Evolutionary conservation across 495 filamentous ascomycete species (phyloP), one percentile per base, ranked within the genome.

Genomic region (Pyrenopolyporus hunteri): DNA sequence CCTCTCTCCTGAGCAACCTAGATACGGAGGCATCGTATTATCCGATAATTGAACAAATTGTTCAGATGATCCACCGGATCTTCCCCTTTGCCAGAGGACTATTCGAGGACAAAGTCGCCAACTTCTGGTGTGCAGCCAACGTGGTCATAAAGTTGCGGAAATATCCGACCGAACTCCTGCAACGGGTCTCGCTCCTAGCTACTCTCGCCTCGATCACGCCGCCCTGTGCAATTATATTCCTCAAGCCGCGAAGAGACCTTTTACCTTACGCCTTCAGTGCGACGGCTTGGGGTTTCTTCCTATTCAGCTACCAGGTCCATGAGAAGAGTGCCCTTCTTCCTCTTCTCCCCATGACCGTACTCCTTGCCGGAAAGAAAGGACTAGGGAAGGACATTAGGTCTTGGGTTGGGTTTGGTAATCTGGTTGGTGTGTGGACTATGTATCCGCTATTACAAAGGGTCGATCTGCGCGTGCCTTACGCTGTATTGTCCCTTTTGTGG

Each of bases 81-180:
- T 96, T 98, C 67, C 94, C 94, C 5, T 98, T 98, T 66, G 85
- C 92, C 9, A 86, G 94, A 22, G 94, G 94, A 14, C 79, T 98
- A 22, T 98, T 97, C 69, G 94, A 98, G 77, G 94, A 98, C 77
- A 98, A 98, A 73, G 94, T 98, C 26, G 94, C 94, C 59, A 98
- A 98, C 66, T 85, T 96, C 66, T 98, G 94, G 94, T 98, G 94
- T 71, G 87, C 91, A 10, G 77, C 92, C 45, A 93, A 98, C 73
- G 86, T 93, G 0, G 78, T 93, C 42, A 80, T 96, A 76, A 98
- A 98, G 75, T 83, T 97, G 32, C 82, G 87, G 54, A 76, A 85
- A 35, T 90, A 88, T 40, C 84, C 87, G 6, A 58, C 82, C 9
- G 77, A 81, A 3, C 62, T 90, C 8, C 80, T 98, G 16, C 91